Percentiles rank a stretch among this genome's conserved stretches.
These are phyloP conservation scores for Rasamsonia emersonii DNA, from an alignment of 2,329 filamentous ascomycete species.

Conservation along the genomic window DNA sequence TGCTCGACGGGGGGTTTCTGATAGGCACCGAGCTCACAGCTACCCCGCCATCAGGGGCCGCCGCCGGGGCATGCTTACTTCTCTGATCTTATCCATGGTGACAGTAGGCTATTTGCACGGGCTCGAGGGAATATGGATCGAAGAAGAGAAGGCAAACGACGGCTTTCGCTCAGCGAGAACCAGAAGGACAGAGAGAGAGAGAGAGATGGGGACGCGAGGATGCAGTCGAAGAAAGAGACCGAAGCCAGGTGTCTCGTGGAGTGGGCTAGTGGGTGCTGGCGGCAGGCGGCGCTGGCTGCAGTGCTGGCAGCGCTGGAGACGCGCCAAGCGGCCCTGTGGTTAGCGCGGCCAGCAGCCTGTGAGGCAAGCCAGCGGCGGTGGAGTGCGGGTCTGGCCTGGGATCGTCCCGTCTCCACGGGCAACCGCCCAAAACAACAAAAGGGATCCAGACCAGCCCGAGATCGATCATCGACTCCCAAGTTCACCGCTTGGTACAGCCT, in stretches of 20 bases:
- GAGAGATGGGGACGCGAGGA: slow-evolving; percentile 11
- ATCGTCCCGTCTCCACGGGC: slow-evolving; percentile 29
- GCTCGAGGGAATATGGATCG: slow-evolving; percentile 18
- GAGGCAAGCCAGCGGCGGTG: slow-evolving; percentile 2
- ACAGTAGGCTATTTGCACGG: slow-evolving; percentile 22
- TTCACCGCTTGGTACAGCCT: background rate
- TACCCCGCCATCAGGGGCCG: slow-evolving; percentile 32
- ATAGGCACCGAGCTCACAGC: slow-evolving; percentile 21
- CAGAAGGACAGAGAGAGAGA: slow-evolving; percentile 9
- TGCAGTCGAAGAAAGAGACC: slow-evolving; percentile 13
- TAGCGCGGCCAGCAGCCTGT: too few species aligned
- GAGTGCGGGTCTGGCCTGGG: slow-evolving; percentile 3
- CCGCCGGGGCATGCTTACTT: slow-evolving; percentile 9
- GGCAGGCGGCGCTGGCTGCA: too few species aligned
- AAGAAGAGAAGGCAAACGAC: slow-evolving; percentile 24
- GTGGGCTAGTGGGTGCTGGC: too few species aligned
- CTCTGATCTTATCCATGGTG: slow-evolving; percentile 57
- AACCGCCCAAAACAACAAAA: slow-evolving; percentile 24
- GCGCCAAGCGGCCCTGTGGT: too few species aligned
- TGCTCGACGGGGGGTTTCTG: slow-evolving; percentile 3
- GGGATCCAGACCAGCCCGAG: too few species aligned
- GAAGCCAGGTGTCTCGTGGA: slow-evolving; percentile 11
- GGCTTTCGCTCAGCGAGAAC: slow-evolving; percentile 33
- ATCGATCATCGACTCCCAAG: slow-evolving; percentile 16
- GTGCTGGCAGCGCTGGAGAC: too few species aligned